Evolutionary conservation across 441 rosid species (phyloP).

Genomic region (Populus hybrid): DNA sequence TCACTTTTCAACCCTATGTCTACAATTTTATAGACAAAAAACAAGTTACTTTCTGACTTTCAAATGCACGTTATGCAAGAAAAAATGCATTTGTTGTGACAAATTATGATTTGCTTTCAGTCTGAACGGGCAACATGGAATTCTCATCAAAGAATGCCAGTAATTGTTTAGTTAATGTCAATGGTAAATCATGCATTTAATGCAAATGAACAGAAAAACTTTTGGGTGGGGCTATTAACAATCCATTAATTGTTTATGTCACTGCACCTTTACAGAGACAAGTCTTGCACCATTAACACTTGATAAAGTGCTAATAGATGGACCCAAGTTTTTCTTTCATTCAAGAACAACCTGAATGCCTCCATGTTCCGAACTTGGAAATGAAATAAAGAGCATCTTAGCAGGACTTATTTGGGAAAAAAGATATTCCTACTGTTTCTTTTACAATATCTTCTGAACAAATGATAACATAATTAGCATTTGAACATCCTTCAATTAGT

Average conservation of each 20-base stretch:
- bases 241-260: neutral
- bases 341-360: neutral
- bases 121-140: neutral
- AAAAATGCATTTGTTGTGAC: neutral
- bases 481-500: neutral
- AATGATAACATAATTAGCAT: neutral
- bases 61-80: neutral
- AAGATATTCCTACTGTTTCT: neutral
- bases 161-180: neutral
- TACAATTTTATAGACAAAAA: neutral
- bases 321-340: neutral
- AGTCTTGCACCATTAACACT: neutral
- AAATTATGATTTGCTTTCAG: neutral
- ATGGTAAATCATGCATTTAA: neutral
- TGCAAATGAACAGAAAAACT: neutral
- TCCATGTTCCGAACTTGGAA: too few relatives aligned
- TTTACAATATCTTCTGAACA: neutral
- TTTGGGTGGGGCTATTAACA: neutral
- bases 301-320: neutral
- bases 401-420: too few relatives aligned
- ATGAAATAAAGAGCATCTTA: too few relatives aligned
- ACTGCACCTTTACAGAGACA: neutral
- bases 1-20: neutral
- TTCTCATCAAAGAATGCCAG: constrained; percentile 4
- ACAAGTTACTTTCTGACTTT: neutral